These are phyloP conservation scores for Sclerotiophoma versabilis DNA, from an alignment of 2,329 filamentous ascomycete species.

Conservation along the genomic window DNA sequence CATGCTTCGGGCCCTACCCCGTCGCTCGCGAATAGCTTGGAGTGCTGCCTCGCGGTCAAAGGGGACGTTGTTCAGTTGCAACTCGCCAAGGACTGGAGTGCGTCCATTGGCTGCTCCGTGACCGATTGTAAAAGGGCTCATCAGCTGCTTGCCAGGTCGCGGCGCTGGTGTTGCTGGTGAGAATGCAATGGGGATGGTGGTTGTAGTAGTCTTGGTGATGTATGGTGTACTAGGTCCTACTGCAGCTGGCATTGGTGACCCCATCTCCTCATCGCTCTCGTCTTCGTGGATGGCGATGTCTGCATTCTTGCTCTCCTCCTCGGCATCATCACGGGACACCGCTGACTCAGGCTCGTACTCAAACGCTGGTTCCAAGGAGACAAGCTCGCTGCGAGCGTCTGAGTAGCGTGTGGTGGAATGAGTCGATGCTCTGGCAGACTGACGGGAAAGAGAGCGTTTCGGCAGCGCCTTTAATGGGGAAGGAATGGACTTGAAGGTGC, in stretches of 20 bases:
- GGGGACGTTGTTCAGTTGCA: slow-evolving; percentile 44
- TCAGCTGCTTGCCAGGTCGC: slow-evolving; percentile 33
- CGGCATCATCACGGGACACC: neutral
- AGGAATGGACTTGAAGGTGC: slow-evolving; percentile 46
- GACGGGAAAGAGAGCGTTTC: slow-evolving; percentile 22
- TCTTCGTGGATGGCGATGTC: slow-evolving; percentile 44
- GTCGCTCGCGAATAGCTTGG: slow-evolving; percentile 74
- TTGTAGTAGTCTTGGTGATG: slow-evolving; percentile 52
- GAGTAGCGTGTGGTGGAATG: slow-evolving; percentile 31
- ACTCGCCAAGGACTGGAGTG: slow-evolving; percentile 42
- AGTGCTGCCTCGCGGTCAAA: slow-evolving; percentile 74
- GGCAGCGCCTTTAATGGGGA: slow-evolving; percentile 38
- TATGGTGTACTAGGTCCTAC: slow-evolving; percentile 42
- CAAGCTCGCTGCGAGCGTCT: slow-evolving; percentile 29
- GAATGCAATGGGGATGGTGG: slow-evolving; percentile 57
- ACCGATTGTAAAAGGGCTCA: slow-evolving; percentile 47
- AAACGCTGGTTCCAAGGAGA: slow-evolving; percentile 13
- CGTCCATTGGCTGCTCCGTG: slow-evolving; percentile 41
- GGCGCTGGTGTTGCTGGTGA: slow-evolving; percentile 49
- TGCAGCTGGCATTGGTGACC: slow-evolving; percentile 31
- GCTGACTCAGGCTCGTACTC: slow-evolving; percentile 16
- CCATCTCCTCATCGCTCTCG: slow-evolving; percentile 41
- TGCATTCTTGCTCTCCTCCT: slow-evolving; percentile 24
- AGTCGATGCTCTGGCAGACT: slow-evolving; percentile 19
- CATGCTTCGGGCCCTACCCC: slow-evolving; percentile 74